Evolutionary conservation across 257 asterid species (phyloP).

Genomic region (Jaltomata sinuosa): DNA sequence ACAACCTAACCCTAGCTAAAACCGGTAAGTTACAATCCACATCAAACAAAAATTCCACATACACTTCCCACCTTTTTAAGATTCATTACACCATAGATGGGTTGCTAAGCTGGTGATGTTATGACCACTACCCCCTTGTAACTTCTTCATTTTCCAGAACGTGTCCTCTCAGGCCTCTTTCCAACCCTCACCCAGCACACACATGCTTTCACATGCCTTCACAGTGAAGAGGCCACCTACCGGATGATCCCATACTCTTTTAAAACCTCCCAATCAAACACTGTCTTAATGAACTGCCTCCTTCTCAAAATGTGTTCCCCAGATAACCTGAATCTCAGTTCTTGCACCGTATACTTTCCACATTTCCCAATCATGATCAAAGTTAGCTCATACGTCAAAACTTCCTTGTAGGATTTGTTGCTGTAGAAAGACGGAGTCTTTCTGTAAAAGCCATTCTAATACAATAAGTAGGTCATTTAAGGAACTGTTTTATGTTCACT

Average conservation of each 20-base stretch:
- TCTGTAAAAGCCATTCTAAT: not conserved
- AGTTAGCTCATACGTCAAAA: not conserved
- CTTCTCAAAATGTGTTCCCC: not conserved
- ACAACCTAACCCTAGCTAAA: not conserved
- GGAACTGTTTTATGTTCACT: not conserved
- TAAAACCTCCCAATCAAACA: not conserved
- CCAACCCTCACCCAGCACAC: not conserved
- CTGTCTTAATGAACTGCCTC: not conserved
- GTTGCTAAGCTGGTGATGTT: not conserved
- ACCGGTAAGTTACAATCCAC: not conserved
- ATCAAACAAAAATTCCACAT: not conserved
- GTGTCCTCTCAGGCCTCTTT: not conserved
- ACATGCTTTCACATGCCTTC: not conserved
- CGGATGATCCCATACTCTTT: not conserved
- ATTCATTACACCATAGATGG: not conserved
- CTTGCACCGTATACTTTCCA: not conserved
- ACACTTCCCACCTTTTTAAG: not conserved
- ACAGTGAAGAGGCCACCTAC: not conserved
- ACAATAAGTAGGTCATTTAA: not conserved
- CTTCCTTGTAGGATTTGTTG: not conserved
- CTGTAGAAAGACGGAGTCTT: not conserved
- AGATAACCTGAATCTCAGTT: not conserved
- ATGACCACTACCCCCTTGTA: not conserved
- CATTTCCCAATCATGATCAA: not conserved
- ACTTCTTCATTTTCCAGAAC: not conserved